phyloP scores from a whole-genome alignment of 2,329 filamentous ascomycete genomes.

The Plenodomus biglobosus region DNA sequence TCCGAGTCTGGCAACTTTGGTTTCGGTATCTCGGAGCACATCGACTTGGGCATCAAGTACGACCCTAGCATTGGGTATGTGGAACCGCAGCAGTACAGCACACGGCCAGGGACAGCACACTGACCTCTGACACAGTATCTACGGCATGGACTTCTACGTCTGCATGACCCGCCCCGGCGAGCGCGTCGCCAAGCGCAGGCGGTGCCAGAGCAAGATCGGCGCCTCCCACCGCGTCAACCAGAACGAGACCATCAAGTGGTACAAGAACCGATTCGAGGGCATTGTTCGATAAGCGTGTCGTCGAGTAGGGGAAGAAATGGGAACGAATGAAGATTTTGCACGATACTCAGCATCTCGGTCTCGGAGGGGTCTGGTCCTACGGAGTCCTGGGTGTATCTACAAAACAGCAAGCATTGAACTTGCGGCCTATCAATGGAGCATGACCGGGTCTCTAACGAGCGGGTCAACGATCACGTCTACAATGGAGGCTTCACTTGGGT shows the following conservation, averaged over 20 bases:
- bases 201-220: conserved; percentile 83
- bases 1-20: conserved; percentile 94
- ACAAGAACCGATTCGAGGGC: conserved; percentile 93
- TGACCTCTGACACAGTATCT: conserved; percentile 42
- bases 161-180: conserved; percentile 99
- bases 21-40: conserved; percentile 99
- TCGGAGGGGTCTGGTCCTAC: conserved; percentile 42
- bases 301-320: conserved; percentile 14
- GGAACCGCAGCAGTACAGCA: background rate
- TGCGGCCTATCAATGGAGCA: conserved; percentile 52
- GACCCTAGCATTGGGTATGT: conserved; percentile 46
- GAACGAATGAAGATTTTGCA: conserved; percentile 39
- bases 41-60: conserved; percentile 97
- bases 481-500: conserved; percentile 63
- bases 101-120: conserved; percentile 7
- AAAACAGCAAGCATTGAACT: conserved; percentile 45
- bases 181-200: conserved; percentile 93
- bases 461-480: conserved; percentile 48
- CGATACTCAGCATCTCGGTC: conserved; percentile 42
- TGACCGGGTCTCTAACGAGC: conserved; percentile 42
- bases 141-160: conserved; percentile 99
- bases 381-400: conserved; percentile 47
- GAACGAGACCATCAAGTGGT: conserved; percentile 97
- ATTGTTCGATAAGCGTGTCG: conserved; percentile 84
- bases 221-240: conserved; percentile 90